Base-by-base conservation (phyloP, 768 basidiomycete species). In the Rhodosporidiobolus odoratus region DNA sequence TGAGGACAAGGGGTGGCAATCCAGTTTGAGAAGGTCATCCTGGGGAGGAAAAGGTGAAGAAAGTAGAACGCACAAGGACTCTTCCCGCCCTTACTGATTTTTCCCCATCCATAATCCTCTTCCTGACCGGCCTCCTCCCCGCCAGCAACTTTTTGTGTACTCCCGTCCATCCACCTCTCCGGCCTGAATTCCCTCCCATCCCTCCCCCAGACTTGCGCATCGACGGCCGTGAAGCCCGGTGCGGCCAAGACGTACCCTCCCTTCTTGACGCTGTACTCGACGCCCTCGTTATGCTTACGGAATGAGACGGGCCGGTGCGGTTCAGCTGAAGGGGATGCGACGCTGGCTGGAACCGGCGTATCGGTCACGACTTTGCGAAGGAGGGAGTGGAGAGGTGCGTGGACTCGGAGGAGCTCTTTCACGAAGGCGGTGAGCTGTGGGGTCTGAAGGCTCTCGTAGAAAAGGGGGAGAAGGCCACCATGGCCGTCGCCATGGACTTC, bases 361-460 rank as follows among this genome's bases (percentile, higher is more conserved):
- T 91, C 89, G 35, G 87, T 84, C 54, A 92, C 86, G 75, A 97
- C 93, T 71, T 90, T 87, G 72, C 95, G 92, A 86, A 93, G 87
- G 80, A 94, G 89, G 70, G 87, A 91, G 84, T 98, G 95, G 77
- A 98, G 90, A 1, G 95, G 94, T 30, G 95, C 91, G 81, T 98
- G 95, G 72, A 92, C 79, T 71, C 92, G 90, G 56, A 94, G 87
- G 0, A 91, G 93, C 81, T 98, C 95, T 53, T 94, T 91, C 78
- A 98, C 92, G 77, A 89, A 84, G 4, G 91, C 84, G 79, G 95
- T 90, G 77, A 98, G 83, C 60, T 95, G 73, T 16, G 92, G 90
- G 32, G 95, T 85, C 75, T 89, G 89, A 59, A 95, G 82, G 78
- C 90, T 90, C 69, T 97, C 95, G 77, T 88, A 92, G 38, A 87